Percentiles rank a stretch among this genome's conserved stretches.
phyloP scores from a whole-genome alignment of 148 eudicot species.

The Vaccinium myrtillus region DNA sequence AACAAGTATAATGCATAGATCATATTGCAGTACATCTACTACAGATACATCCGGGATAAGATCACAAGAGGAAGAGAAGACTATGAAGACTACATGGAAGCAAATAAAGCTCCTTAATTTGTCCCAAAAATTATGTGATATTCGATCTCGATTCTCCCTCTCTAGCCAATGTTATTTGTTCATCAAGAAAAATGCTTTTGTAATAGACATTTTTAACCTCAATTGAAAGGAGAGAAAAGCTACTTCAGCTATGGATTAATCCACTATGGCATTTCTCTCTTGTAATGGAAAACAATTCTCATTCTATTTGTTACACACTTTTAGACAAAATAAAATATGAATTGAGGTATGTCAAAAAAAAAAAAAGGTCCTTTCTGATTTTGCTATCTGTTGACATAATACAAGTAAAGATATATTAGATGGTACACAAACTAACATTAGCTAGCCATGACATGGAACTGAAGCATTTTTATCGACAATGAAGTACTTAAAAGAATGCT shows the following conservation, averaged over 20 bases:
- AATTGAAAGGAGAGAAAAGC: background rate
- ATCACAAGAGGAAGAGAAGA: slow-evolving; percentile 25
- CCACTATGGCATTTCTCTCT: background rate
- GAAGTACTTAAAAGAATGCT: too few relatives aligned
- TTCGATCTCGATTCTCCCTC: background rate
- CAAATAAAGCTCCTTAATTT: slow-evolving; percentile 28
- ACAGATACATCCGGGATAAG: slow-evolving; percentile 49
- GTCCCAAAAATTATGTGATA: background rate
- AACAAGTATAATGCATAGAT: slow-evolving; percentile 47
- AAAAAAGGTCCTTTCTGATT: too few relatives aligned
- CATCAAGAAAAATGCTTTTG: background rate
- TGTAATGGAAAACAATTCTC: background rate
- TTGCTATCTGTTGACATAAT: too few relatives aligned
- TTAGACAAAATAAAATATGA: background rate
- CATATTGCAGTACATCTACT: slow-evolving; percentile 81
- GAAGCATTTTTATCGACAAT: background rate
- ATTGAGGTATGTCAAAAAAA: background rate
- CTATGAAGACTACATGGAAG: slow-evolving; percentile 37
- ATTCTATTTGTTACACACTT: background rate
- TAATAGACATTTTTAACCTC: background rate
- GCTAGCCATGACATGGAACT: background rate
- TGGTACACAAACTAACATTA: background rate
- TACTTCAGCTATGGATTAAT: background rate
- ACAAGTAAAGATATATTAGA: background rate
- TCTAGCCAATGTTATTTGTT: background rate